Evolutionary conservation across 2,329 filamentous ascomycete genomes (phyloP), one percentile per base, ranked within the genome.

Genomic region (Penicillium thymicola): DNA sequence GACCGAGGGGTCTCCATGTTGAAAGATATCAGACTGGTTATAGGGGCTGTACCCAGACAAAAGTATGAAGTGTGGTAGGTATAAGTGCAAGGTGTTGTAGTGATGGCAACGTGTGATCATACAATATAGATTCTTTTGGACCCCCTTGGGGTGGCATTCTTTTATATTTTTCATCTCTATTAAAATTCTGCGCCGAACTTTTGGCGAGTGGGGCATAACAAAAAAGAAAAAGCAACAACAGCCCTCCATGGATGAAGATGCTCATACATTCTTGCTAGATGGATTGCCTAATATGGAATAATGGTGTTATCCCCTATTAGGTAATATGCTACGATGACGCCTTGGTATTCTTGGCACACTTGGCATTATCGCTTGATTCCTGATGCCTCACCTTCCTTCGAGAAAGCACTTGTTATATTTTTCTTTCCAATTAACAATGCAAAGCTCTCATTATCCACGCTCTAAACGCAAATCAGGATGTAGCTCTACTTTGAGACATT

Each of bases 281-380:
- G 21, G 37, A 21, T 68, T 68, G 10, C 67, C 66, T 25, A 21
- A 63, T 62, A 18, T 28, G 59, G 62, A 59, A 10, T 1, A 2
- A 5, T 8, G 2, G n/a, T 43, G 46, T 61, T 68, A 65, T 21
- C 61, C 59, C 59, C 0, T 1, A 60, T 49, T 3, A 1, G 55
- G 67, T 1, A 68, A 66, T 57, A 67, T 67, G 51, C 54, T 43
- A 59, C 65, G 65, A 59, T 3, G 4, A 36, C 28, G 16, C 49
- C 18, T n/a, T n/a, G 32, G 47, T 43, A 51, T 57, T 60, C 36
- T 38, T 38, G 36, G 36, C 36, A 8, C 1, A 34, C 14, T 14
- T n/a, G 32, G 47, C 54, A 53, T 59, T 59, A 59, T 58, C 36
- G 40, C 57, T 51, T 40, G 27, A 34, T 36, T 25, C 14, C 4